Percentiles rank a stretch among this genome's conserved stretches.
These are phyloP conservation scores for Aureobasidium lini DNA, from an alignment of 2,329 filamentous ascomycete genomes.

Conservation along the genomic window DNA sequence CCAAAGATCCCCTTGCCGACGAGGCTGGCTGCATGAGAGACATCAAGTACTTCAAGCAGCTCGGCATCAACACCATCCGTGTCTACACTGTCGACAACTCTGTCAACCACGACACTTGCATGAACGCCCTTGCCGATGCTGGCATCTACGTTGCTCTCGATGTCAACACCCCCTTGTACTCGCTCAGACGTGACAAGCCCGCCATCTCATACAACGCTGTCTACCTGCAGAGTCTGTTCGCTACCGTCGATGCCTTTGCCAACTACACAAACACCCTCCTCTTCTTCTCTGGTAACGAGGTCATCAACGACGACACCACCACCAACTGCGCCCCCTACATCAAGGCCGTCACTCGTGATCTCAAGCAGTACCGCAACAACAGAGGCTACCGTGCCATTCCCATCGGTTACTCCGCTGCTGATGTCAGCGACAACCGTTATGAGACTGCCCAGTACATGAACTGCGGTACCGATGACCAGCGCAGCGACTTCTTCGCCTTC, in stretches of 20 bases:
- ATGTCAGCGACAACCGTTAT: constrained; percentile 76
- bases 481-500: constrained; percentile 83
- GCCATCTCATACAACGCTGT: constrained; percentile 73
- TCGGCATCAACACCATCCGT: constrained; percentile 85
- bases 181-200: constrained; percentile 71
- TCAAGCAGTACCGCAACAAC: constrained; percentile 73
- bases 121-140: constrained; percentile 69
- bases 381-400: constrained; percentile 61
- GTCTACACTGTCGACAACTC: constrained; percentile 92
- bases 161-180: constrained; percentile 86
- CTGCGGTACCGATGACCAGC: constrained; percentile 75
- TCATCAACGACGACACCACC: constrained; percentile 56
- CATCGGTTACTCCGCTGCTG: constrained; percentile 76
- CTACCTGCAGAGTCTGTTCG: constrained; percentile 80
- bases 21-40: constrained; percentile 65
- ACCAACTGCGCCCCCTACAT: constrained; percentile 61
- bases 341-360: constrained; percentile 66
- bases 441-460: constrained; percentile 86
- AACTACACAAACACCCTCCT: constrained; percentile 81
- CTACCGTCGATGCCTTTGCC: constrained; percentile 76
- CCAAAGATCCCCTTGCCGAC: constrained; percentile 70
- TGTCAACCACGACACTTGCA: constrained; percentile 73
- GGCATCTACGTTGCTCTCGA: constrained; percentile 90
- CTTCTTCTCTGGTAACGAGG: constrained; percentile 75
- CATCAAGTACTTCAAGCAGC: constrained; percentile 70